Evolutionary conservation across 2,329 filamentous ascomycete genomes (phyloP), one percentile per base, ranked within the genome.

Genomic region (Rutstroemia sp.): DNA sequence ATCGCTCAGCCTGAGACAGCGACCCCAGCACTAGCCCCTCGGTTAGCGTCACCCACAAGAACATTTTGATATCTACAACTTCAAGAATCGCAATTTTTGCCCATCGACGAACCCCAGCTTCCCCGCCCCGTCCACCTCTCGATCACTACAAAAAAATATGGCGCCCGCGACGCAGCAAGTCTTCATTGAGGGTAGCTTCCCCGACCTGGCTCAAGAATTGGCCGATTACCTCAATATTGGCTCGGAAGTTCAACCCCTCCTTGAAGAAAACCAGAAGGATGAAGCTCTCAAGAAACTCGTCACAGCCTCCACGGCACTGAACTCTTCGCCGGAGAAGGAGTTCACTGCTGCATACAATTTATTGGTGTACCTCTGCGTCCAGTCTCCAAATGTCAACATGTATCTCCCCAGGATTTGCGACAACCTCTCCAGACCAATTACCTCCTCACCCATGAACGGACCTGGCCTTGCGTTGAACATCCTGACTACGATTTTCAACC

Each of bases 331-430:
- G 58, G 94, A 99, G 80, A 95, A 94, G 81, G 92, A 97, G 74
- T 94, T 96, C 72, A 92, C 90, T 59, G 87, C 92, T 58, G 90
- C 92, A 60, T 96, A 96, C 77, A 97, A 99, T 77, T 87, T 97
- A 66, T 86, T 99, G 72, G 86, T 97, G 70, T 89, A 96, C 78
- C 86, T 99, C 59, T 84, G 95, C 64, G 81, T 90, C 68, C 89
- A 95, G 75, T 89, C 91, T 58, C 83, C 88, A 67, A 89, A 92
- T 66, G 82, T 88, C 64, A 87, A 90, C 73, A 89, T 88, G 75
- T 88, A 94, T 77, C 85, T 99, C 63, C 88, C 89, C 58, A 82
- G 82, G 67, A 86, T 99, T 68, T 97, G 94, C 83, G 80, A 85
- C 68, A 92, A 95, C 76, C 88, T 99, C 69, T 83, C 84, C 63